A percentile compares a stretch with the other conserved stretches of the same genome.
phyloP scores from a whole-genome alignment of 1,284 basidiomycete species.

The Exobasidium rhododendri region DNA sequence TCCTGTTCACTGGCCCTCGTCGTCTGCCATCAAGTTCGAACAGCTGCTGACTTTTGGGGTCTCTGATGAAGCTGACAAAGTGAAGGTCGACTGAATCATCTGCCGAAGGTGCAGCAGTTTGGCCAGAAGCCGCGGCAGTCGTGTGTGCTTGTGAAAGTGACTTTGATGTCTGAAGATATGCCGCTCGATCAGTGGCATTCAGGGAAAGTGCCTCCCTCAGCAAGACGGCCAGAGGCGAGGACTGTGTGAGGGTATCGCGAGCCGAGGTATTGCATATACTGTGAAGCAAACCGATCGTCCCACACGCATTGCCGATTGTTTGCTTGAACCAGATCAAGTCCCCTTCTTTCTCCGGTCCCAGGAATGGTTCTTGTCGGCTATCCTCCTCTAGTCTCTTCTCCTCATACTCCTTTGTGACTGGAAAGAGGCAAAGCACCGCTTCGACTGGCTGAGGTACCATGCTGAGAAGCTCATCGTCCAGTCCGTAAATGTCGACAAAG shows the following conservation, averaged over 20 bases:
- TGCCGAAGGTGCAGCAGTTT: constrained; percentile 45
- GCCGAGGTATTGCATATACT: constrained; percentile 47
- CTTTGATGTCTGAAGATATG: constrained; percentile 32
- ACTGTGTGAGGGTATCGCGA: constrained; percentile 22
- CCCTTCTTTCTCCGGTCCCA: constrained; percentile 15
- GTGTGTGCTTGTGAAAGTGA: constrained; percentile 34
- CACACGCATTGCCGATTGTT: constrained; percentile 54
- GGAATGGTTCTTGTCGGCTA: constrained; percentile 14
- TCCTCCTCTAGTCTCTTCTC: constrained; percentile 28
- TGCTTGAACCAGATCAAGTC: constrained; percentile 49
- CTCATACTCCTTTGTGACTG: constrained; percentile 55
- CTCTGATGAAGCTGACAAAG: constrained; percentile 52
- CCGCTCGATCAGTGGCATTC: constrained; percentile 17
- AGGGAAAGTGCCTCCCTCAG: constrained; percentile 13
- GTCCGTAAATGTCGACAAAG: constrained; percentile 59
- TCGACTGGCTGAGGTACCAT: constrained; percentile 58
- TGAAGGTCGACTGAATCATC: constrained; percentile 48
- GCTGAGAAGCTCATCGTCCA: constrained; percentile 59
- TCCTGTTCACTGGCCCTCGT: constrained; percentile 42
- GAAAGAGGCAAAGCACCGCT: constrained; percentile 59
- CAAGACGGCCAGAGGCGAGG: constrained; percentile 34
- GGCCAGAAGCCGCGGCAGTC: constrained; percentile 37
- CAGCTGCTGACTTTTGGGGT: constrained; percentile 29
- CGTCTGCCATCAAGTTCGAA: constrained; percentile 51
- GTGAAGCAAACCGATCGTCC: constrained; percentile 54